These are phyloP conservation scores for Trifolium dubium DNA, from an alignment of 306 rosid genomes.

Conservation along the genomic window DNA sequence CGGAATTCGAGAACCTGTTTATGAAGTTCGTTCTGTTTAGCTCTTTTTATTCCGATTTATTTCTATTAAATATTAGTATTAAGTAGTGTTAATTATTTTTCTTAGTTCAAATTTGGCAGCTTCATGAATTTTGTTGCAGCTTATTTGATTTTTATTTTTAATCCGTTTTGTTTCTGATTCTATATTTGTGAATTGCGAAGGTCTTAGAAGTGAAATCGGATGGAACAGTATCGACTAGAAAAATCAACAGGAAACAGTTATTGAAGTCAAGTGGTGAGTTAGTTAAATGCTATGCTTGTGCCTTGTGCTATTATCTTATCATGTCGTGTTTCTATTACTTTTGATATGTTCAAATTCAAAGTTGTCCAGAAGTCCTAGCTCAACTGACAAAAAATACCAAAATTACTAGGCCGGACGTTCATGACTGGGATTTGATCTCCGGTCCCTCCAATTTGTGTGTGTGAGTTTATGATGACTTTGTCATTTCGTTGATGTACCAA, in stretches of 20 bases:
- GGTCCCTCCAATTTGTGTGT: no score
- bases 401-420: no score
- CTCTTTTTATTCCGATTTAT: neutral
- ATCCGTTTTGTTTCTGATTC: constrained; percentile 24
- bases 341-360: constrained; percentile 2
- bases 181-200: constrained; percentile 43
- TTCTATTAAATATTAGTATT: no score
- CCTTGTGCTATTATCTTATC: neutral
- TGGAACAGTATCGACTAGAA: constrained; percentile 70
- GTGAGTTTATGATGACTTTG: no score
- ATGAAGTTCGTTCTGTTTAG: constrained; percentile 60
- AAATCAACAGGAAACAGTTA: constrained; percentile 89
- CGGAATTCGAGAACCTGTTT: constrained; percentile 95
- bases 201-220: constrained; percentile 86
- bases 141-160: neutral
- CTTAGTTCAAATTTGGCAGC: constrained; percentile 30
- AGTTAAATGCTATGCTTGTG: constrained; percentile 34
- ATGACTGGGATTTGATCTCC: no score
- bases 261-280: constrained; percentile 88
- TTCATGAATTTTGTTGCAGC: constrained; percentile 13
- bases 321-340: constrained; percentile 9
- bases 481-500: no score
- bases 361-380: no score
- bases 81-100: no score
- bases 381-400: no score